phyloP scores from a whole-genome alignment of 2,329 filamentous ascomycete species.

The Trichoderma pleuroti region DNA sequence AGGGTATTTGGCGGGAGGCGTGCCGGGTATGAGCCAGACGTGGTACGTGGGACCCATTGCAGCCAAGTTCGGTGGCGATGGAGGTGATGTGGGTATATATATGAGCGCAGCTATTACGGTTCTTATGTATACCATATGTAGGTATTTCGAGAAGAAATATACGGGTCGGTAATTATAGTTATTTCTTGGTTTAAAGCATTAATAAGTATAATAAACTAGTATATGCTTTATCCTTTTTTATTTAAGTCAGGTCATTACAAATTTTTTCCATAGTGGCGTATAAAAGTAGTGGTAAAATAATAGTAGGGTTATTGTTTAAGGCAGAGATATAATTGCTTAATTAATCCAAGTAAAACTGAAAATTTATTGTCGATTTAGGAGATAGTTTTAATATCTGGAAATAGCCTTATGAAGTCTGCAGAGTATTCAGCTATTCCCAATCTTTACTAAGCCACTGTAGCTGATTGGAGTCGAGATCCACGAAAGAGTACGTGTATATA shows the following conservation, averaged over 20 bases:
- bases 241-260: not conserved
- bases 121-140: not conserved
- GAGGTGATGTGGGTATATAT: not conserved
- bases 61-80: not conserved
- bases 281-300: not conserved
- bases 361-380: not conserved
- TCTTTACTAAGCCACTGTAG: not conserved
- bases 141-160: not conserved
- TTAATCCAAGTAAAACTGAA: not conserved
- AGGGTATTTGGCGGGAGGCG: not conserved
- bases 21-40: not conserved
- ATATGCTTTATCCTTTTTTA: no score
- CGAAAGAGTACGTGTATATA: not conserved
- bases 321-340: not conserved
- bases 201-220: no score
- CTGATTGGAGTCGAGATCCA: not conserved
- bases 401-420: not conserved
- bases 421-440: not conserved
- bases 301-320: not conserved
- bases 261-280: not conserved
- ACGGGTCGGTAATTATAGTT: not conserved
- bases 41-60: not conserved
- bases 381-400: not conserved
- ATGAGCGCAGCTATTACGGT: not conserved
- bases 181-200: not conserved